Conservation (phyloP, 768 basidiomycete species). For the Lepiota venenata region DNA sequence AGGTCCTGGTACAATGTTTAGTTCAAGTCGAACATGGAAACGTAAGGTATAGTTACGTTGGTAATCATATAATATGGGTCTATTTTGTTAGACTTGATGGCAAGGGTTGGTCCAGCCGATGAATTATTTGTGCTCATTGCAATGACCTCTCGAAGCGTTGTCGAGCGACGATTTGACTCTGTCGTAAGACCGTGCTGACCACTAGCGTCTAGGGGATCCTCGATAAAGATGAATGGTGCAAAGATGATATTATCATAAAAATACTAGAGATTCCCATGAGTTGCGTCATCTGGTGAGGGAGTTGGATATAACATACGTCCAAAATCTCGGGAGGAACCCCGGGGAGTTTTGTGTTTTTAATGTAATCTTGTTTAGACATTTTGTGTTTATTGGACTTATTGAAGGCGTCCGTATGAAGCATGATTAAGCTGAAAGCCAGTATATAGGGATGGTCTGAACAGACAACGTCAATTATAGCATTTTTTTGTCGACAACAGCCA, state of each 20-base stretch:
- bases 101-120: constrained; percentile 22
- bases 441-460: constrained; percentile 90
- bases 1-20: constrained; percentile 43
- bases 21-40: constrained; percentile 3
- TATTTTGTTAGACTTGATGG: constrained; percentile 64
- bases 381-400: constrained; percentile 97
- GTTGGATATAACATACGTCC: constrained; percentile 53
- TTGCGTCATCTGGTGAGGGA: not conserved
- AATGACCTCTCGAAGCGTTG: constrained; percentile 17
- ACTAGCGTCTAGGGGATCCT: constrained; percentile 77
- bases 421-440: constrained; percentile 94
- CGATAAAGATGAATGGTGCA: constrained; percentile 95
- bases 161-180: constrained; percentile 42
- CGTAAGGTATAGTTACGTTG: constrained; percentile 44
- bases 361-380: constrained; percentile 94
- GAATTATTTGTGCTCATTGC: constrained; percentile 18
- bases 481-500: constrained; percentile 10
- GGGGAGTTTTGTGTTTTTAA: constrained; percentile 87
- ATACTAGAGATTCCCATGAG: constrained; percentile 46
- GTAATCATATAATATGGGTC: constrained; percentile 93
- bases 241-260: constrained; percentile 97
- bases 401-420: constrained; percentile 98
- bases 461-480: not conserved
- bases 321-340: constrained; percentile 81
- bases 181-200: constrained; percentile 46